Conservation (phyloP, 768 basidiomycete species). For the Trametes cingulata region DNA sequence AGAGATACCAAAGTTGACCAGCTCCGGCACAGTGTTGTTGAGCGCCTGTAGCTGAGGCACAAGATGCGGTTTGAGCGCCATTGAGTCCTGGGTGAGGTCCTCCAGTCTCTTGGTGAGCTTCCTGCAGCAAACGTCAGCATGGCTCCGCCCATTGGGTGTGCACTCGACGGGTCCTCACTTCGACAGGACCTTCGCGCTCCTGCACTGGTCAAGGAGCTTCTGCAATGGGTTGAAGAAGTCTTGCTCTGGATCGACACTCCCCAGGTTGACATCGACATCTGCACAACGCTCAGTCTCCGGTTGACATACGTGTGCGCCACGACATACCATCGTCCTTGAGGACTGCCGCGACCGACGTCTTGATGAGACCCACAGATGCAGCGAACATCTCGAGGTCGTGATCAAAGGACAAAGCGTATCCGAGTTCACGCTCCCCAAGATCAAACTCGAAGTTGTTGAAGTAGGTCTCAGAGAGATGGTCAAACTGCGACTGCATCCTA, state of each 20-base stretch:
- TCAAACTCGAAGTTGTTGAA: slow-evolving; percentile 84
- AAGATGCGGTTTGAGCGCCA: slow-evolving; percentile 71
- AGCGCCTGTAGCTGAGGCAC: slow-evolving; percentile 72
- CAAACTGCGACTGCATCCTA: slow-evolving; percentile 91
- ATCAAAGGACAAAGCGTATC: slow-evolving; percentile 79
- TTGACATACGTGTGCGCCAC: neutral
- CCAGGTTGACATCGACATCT: slow-evolving; percentile 78
- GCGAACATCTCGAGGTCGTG: slow-evolving; percentile 93
- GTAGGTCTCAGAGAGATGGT: slow-evolving; percentile 87
- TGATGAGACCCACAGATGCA: slow-evolving; percentile 86
- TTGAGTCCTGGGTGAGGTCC: slow-evolving; percentile 69
- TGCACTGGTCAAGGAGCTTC: slow-evolving; percentile 78
- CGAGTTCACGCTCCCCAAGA: slow-evolving; percentile 86
- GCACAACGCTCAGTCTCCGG: neutral
- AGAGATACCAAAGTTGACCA: slow-evolving; percentile 90
- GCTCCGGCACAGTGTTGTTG: slow-evolving; percentile 72
- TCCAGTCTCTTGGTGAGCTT: slow-evolving; percentile 87
- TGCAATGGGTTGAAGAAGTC: slow-evolving; percentile 83
- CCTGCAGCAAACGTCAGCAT: slow-evolving; percentile 43
- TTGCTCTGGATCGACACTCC: slow-evolving; percentile 70
- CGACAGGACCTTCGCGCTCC: slow-evolving; percentile 76
- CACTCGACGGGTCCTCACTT: slow-evolving; percentile 49
- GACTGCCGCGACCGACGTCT: slow-evolving; percentile 77
- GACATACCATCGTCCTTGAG: slow-evolving; percentile 73
- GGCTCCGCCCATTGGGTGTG: neutral